Conservation (phyloP, 257 asterid genomes). For the Fraxinus quadrangulata region DNA sequence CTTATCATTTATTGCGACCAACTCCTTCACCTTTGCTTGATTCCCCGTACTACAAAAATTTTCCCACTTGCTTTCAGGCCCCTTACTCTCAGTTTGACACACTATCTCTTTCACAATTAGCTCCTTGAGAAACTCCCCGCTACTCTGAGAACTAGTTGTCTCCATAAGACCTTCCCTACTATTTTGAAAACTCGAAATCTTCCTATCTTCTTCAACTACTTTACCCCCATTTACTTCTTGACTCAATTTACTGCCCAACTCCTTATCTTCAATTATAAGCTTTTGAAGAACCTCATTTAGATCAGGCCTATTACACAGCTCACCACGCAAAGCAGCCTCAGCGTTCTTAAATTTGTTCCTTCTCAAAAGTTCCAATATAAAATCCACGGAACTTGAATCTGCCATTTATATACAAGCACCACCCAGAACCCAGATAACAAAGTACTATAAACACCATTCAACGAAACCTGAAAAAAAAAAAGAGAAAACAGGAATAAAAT, state of each 20-base stretch:
- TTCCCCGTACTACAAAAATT: conserved; percentile 43
- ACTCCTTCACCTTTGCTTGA: conserved; percentile 48
- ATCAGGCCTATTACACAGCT: conserved; percentile 69
- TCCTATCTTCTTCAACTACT: conserved; percentile 39
- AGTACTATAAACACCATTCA: conserved; percentile 34
- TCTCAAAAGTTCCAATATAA: conserved; percentile 65
- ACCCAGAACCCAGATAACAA: conserved; percentile 20
- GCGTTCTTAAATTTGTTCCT: conserved; percentile 79
- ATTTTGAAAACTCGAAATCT: conserved; percentile 29
- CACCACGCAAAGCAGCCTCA: conserved; percentile 83
- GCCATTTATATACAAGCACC: conserved; percentile 51
- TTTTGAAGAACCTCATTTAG: conserved; percentile 60
- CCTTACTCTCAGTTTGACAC: conserved; percentile 60
- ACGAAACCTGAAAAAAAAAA: conserved; percentile 46
- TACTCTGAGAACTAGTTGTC: conserved; percentile 30
- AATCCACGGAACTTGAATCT: conserved; percentile 71
- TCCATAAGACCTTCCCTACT: conserved; percentile 43
- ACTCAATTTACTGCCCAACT: conserved; percentile 36
- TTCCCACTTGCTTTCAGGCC: conserved; percentile 55
- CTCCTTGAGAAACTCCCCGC: conserved; percentile 61
- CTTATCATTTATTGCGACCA: conserved; percentile 55
- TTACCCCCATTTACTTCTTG: conserved; percentile 56
- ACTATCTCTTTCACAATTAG: conserved; percentile 88
- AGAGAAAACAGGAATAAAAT: conserved; percentile 18
- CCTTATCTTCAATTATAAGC: conserved; percentile 62